Evolutionary conservation across 2,329 filamentous ascomycete genomes (phyloP), one percentile per base, ranked within the genome.

Genomic region (Trichothecium sympodiale): DNA sequence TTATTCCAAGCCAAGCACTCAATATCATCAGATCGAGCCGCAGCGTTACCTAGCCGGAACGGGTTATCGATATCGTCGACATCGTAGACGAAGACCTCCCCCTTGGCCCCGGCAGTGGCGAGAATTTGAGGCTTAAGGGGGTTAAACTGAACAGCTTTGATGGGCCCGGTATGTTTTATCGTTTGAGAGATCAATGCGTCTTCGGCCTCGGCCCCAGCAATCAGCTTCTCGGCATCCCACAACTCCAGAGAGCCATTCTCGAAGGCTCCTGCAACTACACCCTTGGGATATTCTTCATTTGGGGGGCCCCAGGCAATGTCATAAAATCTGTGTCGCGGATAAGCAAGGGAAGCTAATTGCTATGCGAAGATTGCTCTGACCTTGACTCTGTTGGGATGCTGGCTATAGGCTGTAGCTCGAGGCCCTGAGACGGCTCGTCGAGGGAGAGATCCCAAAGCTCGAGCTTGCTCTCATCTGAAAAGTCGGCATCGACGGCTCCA

Each of bases 1-100:
- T 87, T 88, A 62, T 98, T 98, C 93, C 93, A 98, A 48, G 94
- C 89, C 41, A 98, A 69, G 46, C 88, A 94, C 52, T 96, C 91
- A 45, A 96, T 84, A 49, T 98, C 91, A 51, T 96, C 89, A 28
- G 87, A 83, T 53, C 89, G 82, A 43, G 87, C 88, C 29, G 85
- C 85, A 27, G 83, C 74, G 45, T 84, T 93, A 41, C 91, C 91
- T 23, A 98, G 69, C 43, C 88, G 78, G 62, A 93, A 94, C 5
- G 89, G 84, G 54, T 83, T 91, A 38, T 77, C 75, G 47, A 88
- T 74, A 57, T 96, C 88, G 61, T 93, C 87, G 47, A 96, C 67
- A 53, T 98, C 89, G 67, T 91, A 93, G 47, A 98, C 82, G 61
- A 85, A 98, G 29, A 98, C 77, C 62, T 98, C 91, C 54, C 91